Evolutionary conservation across 495 filamentous ascomycete genomes (phyloP).

Genomic region (Penicillium canariense): DNA sequence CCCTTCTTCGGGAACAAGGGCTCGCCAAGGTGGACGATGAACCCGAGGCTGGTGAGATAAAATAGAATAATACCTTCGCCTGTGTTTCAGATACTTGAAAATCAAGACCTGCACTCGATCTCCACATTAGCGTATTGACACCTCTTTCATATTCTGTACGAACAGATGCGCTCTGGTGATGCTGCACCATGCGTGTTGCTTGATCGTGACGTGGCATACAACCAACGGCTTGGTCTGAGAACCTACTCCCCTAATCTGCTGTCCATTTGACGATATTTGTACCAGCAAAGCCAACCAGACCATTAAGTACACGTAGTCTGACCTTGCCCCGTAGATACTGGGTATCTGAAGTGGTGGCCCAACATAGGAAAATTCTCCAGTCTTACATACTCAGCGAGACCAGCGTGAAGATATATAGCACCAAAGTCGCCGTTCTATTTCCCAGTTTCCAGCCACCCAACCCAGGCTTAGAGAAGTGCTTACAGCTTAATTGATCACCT

Average conservation of each 20-base stretch:
- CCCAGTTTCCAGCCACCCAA: background rate
- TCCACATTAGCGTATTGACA: background rate
- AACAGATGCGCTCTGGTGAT: conserved; percentile 10
- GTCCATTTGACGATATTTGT: conserved; percentile 24
- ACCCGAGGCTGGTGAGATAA: conserved; percentile 60
- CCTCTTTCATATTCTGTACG: background rate
- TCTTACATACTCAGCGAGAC: background rate
- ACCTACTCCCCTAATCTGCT: conserved; percentile 21
- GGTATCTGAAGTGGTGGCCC: background rate
- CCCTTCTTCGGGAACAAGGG: conserved; percentile 90
- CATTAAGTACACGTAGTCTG: conserved; percentile 37
- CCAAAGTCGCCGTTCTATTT: background rate
- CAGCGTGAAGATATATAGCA: conserved; percentile 16
- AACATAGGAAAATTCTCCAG: conserved; percentile 15
- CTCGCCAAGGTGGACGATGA: conserved; percentile 84
- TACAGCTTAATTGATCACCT: background rate
- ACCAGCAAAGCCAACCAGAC: conserved; percentile 10
- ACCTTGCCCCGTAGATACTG: background rate
- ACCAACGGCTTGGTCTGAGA: conserved; percentile 21
- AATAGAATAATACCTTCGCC: conserved; percentile 41
- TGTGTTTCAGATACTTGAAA: conserved; percentile 30
- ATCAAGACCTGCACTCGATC: conserved; percentile 22
- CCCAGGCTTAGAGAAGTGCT: background rate
- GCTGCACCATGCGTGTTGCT: conserved; percentile 30
- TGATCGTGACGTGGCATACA: conserved; percentile 42